Evolutionary conservation across 2,329 filamentous ascomycete species (phyloP), one percentile per base, ranked within the genome.

Genomic region (Colletotrichum lini): DNA sequence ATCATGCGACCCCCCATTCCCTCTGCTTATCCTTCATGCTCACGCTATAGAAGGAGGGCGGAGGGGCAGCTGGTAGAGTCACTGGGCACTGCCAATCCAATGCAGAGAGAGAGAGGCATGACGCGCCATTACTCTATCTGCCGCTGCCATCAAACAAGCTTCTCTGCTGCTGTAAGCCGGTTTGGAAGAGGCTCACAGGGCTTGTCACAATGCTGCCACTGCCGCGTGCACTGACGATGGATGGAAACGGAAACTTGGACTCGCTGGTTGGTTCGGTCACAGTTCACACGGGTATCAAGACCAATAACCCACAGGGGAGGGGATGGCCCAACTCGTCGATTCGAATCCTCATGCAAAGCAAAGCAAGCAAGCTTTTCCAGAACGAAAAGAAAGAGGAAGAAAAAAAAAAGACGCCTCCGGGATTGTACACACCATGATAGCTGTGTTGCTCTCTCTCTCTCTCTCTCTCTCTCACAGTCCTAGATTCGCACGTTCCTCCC

Each of bases 101-200:
- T 26, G 26, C 26, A 26, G 26, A 26, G 26, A 26, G 23, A 26
- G 26, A 26, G 26, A 26, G 26, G 58, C 65, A 71, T 71, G 68
- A 71, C 68, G 68, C 65, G 68, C 52, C 12, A 68, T 63, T 68
- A 59, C 58, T 68, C 53, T 71, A 59, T 58, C 49, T 71, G 26
- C 26, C 26, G 26, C 50, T 47, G 58, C 58, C 47, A 49, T 52
- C 52, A 68, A 71, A 68, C 68, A 71, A 71, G 68, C 68, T 68
- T 71, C 44, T 26, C 26, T 26, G 26, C 26, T 26, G 26, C 58
- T 26, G 65, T 47, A 56, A 47, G 58, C 64, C 59, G 23, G 58
- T 59, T 71, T 71, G 58, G 26, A 26, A 26, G 26, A 26, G 44
- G 42, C 59, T 71, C 30, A 54, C 65, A 63, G 26, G 56, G 68